Evolutionary conservation across 257 asterid genomes (phyloP), one percentile per base, ranked within the genome.

Genomic region (Solanum pinnatisectum): DNA sequence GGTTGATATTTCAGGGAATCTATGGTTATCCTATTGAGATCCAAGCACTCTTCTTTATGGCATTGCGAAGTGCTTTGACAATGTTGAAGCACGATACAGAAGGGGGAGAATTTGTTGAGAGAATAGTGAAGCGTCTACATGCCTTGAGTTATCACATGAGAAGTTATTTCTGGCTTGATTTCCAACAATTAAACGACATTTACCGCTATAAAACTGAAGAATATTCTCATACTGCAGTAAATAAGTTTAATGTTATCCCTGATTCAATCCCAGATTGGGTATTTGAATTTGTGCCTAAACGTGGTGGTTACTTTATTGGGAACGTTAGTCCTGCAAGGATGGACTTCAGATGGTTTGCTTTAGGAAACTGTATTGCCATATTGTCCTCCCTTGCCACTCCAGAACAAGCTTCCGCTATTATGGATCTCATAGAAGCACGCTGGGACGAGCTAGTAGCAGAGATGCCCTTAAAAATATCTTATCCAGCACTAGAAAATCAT

Each of bases 361-460:
- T 95, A 39, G 98, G 98, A 14, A 95, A 95, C 81, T 95, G 96
- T 86, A 90, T 95, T 71, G 94, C 98, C 6, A 95, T 95, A 77
- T 90, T 95, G 42, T 90, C 96, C 63, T 95, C 94, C 85, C 94
- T 95, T 76, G 94, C 98, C 87, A 95, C 96, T 52, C 91, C 95
- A 0, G 96, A 95, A 79, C 98, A 95, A 89, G 93, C 98, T 77
- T 88, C 95, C 25, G 96, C 98, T 2, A 93, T 95, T 88, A 95
- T 94, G 98, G 98, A 95, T 91, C 98, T 95, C 74, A 88, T 95
- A 18, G 98, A 95, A 90, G 93, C 92, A 25, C 94, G 98, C 35
- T 95, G 98, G 98, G 96, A 95, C 81, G 98, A 95, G 88, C 93
- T 95, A 42, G 93, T 95, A 2, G 98, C 96, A 67, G 98, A 95